Base-by-base conservation (phyloP, 768 basidiomycete species). In the Lactarius hengduanensis region DNA sequence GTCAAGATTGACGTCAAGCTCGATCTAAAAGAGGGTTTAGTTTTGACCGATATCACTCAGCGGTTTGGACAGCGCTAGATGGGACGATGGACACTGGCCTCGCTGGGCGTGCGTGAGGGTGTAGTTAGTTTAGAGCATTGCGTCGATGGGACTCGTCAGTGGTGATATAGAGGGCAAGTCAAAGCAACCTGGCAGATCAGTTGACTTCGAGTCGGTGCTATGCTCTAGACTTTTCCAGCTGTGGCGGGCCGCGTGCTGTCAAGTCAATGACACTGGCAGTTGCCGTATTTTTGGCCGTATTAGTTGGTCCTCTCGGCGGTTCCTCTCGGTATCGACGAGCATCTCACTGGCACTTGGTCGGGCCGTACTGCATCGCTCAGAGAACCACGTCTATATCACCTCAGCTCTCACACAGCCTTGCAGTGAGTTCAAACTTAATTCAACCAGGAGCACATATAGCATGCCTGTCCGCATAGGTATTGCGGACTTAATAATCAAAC, bases 1-100 rank as follows among this genome's bases (percentile, higher is more conserved):
- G 69, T 92, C 91, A 18, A 83, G 79, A 77, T 96, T 94, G 76
- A 97, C 93, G 80, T 97, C 94, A 69, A 98, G 85, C 77, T 98
- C 96, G 77, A 97, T 95, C 96, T 86, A 10, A 65, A 28, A 18
- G 57, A 59, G n/a, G 6, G 10, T 22, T 34, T 4, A 36, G 26
- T 26, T 26, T 45, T 41, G n/a, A 9, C 40, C 16, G 41, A 50
- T 38, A 20, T 50, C n/a, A 28, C 38, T 59, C 26, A 16, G 57
- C 16, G 4, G n/a, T 41, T 16, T 40, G 26, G 26, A 26, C 26
- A 26, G 26, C 57, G 11, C 3, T 43, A 6, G n/a, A 47, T 45
- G 22, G 6, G 59, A 59, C 36, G 64, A 20, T 63, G 63, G 61
- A 58, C 61, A 69, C 73, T 66, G 73, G 95, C 96, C 88, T 98